phyloP scores from a whole-genome alignment of 2,329 filamentous ascomycete genomes.

The Alternaria conjuncta region DNA sequence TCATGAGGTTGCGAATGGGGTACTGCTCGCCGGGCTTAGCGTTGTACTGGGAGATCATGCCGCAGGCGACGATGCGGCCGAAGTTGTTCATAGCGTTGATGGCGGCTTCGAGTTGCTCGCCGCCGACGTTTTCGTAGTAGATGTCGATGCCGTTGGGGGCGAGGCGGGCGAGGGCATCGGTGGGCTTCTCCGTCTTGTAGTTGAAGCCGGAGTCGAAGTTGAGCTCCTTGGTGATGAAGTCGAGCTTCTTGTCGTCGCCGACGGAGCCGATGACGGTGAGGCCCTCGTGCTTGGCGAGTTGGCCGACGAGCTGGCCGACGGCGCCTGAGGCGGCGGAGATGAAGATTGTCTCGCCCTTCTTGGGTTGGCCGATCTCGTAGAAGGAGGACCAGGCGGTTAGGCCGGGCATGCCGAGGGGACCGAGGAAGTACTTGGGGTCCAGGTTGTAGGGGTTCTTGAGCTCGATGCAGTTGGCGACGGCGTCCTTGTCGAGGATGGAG shows the following conservation, averaged over 20 bases:
- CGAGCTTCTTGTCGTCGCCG: constrained; percentile 79
- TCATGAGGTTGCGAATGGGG: constrained; percentile 69
- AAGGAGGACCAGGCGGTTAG: constrained; percentile 77
- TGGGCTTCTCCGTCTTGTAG: constrained; percentile 81
- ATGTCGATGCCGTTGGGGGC: constrained; percentile 82
- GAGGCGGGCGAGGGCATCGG: constrained; percentile 71
- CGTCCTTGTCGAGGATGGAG: constrained; percentile 60
- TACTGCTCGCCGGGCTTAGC: constrained; percentile 62
- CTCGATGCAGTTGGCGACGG: constrained; percentile 56
- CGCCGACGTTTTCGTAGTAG: constrained; percentile 83
- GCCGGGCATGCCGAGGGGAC: constrained; percentile 79
- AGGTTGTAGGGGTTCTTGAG: constrained; percentile 74
- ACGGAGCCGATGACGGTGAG: constrained; percentile 80
- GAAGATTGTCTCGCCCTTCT: constrained; percentile 82
- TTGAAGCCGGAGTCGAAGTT: constrained; percentile 80
- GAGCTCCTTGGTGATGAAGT: constrained; percentile 73
- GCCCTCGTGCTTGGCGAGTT: constrained; percentile 82
- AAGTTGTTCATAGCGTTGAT: constrained; percentile 67
- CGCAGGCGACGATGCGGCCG: constrained; percentile 68
- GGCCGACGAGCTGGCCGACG: constrained; percentile 82
- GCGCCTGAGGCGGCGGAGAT: constrained; percentile 80
- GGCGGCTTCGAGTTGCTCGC: constrained; percentile 74
- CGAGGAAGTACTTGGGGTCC: constrained; percentile 72
- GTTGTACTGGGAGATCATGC: constrained; percentile 83
- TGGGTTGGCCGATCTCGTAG: constrained; percentile 76